Percentiles rank a stretch among this genome's conserved stretches.
These are phyloP conservation scores for Royoungia palumana DNA, from an alignment of 768 basidiomycete species.

Conservation along the genomic window DNA sequence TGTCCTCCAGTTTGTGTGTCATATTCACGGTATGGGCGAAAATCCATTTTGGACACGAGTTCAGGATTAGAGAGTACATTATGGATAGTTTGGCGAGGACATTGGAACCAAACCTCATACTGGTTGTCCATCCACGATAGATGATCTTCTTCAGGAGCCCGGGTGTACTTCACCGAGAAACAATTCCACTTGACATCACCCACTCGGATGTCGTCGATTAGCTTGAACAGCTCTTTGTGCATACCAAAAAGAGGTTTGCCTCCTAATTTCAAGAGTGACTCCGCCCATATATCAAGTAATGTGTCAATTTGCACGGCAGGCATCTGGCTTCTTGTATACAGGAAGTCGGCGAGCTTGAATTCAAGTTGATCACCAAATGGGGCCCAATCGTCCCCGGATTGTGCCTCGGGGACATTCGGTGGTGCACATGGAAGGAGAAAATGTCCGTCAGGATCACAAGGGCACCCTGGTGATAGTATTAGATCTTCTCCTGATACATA, in stretches of 20 bases:
- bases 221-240: background rate
- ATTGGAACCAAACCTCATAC: background rate
- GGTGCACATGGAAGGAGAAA: slow-evolving; percentile 9
- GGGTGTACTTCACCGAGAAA: background rate
- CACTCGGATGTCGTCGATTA: background rate
- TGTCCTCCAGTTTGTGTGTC: no score
- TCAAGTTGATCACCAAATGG: background rate
- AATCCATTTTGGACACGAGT: no score
- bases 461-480: background rate
- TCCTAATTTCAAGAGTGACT: background rate
- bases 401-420: background rate
- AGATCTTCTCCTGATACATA: background rate
- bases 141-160: background rate
- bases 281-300: background rate
- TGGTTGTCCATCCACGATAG: background rate
- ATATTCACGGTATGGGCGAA: no score
- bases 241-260: background rate
- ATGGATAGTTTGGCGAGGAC: background rate
- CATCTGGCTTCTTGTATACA: slow-evolving; percentile 1
- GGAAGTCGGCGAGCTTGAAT: slow-evolving; percentile 4
- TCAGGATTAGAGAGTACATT: no score
- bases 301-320: background rate
- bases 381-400: background rate
- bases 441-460: background rate
- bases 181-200: background rate